Percentiles rank a stretch among this genome's conserved stretches.
Conservation (phyloP, 1,284 basidiomycete species). For the Fomitopsis palustris region DNA sequence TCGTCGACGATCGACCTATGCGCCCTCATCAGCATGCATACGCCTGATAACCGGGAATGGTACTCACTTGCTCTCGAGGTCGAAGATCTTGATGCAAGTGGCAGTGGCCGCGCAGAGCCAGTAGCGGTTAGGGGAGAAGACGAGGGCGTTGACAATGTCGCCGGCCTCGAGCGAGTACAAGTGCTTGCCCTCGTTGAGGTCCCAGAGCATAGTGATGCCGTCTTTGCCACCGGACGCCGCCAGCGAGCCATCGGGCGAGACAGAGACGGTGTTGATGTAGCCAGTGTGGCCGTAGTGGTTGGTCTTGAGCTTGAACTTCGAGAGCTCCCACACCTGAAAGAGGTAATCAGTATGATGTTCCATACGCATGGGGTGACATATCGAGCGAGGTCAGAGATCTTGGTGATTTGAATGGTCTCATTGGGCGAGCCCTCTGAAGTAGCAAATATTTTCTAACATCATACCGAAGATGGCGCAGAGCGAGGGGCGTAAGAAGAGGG, state of each 20-base stretch:
- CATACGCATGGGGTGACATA: background rate
- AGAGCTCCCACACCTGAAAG: slow-evolving; percentile 95
- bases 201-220: slow-evolving; percentile 99
- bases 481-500: slow-evolving; percentile 7
- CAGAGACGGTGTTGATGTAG: slow-evolving; percentile 98
- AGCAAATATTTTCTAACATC: slow-evolving; percentile 73
- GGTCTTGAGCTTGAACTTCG: slow-evolving; percentile 99
- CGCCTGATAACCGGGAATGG: background rate
- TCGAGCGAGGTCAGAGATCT: slow-evolving; percentile 60
- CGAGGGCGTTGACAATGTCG: slow-evolving; percentile 98
- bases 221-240: slow-evolving; percentile 99
- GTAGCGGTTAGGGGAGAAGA: slow-evolving; percentile 99
- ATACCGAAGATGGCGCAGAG: slow-evolving; percentile 25
- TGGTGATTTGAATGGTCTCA: slow-evolving; percentile 74
- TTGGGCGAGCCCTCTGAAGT: slow-evolving; percentile 72
- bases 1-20: slow-evolving; percentile 97
- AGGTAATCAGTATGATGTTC: slow-evolving; percentile 15
- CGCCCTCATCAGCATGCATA: slow-evolving; percentile 6
- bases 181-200: slow-evolving; percentile 99
- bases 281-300: slow-evolving; percentile 99
- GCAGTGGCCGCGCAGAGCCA: slow-evolving; percentile 99
- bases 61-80: slow-evolving; percentile 94
- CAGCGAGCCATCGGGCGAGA: slow-evolving; percentile 98
- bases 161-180: slow-evolving; percentile 99
- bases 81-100: slow-evolving; percentile 99